These are phyloP conservation scores for Theobroma cacao DNA, from an alignment of 345 rosid species.

Conservation along the genomic window DNA sequence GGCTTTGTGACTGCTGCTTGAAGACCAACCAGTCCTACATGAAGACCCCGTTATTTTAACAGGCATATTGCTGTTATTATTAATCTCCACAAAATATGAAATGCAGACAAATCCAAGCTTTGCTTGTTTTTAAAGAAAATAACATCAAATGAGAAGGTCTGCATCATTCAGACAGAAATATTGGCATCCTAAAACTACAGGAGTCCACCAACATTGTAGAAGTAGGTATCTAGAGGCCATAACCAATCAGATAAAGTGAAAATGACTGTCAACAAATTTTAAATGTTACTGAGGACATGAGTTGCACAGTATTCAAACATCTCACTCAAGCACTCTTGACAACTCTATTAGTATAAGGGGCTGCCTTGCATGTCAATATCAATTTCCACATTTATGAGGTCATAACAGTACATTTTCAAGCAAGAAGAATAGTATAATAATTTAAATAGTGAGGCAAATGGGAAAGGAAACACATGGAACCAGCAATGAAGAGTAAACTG, in stretches of 20 bases:
- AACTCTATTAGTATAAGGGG: not conserved
- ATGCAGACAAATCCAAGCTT: not conserved
- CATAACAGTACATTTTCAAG: not conserved
- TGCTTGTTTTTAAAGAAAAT: not conserved
- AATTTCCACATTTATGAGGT: not conserved
- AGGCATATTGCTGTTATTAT: not conserved
- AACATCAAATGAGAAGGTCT: not conserved
- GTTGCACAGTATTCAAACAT: not conserved
- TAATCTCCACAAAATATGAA: not conserved
- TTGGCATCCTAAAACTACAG: not conserved
- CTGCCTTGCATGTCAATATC: not conserved
- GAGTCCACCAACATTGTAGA: not conserved
- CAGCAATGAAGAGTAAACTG: not conserved
- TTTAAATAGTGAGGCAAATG: not conserved
- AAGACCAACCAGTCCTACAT: constrained; percentile 82
- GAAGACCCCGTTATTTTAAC: constrained; percentile 9
- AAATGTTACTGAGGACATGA: not conserved
- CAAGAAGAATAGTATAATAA: not conserved
- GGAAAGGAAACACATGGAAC: not conserved
- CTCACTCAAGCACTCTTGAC: not conserved
- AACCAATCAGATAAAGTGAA: not conserved
- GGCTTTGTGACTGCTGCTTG: constrained; percentile 81
- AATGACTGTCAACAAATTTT: not conserved
- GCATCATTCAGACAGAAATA: not conserved
- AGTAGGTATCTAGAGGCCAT: not conserved